Evolutionary conservation across 768 basidiomycete genomes (phyloP).

Genomic region (Kwoniella bestiolae): DNA sequence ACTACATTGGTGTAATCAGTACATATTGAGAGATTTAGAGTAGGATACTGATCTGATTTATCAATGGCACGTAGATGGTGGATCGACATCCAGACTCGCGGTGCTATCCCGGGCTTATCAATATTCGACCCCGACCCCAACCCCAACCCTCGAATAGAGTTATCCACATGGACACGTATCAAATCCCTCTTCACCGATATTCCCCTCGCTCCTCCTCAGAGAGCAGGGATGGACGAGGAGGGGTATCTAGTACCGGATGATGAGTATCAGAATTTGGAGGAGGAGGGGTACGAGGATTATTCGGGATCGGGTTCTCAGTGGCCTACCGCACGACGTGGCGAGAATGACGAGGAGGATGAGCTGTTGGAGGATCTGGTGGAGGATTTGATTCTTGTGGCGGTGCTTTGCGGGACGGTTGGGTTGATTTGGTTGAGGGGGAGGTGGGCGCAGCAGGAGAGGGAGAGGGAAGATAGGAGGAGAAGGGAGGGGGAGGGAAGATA

Average conservation of each 20-base stretch:
- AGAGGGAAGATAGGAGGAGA: constrained; percentile 60
- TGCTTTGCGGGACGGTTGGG: constrained; percentile 73
- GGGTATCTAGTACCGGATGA: background rate
- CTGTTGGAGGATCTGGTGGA: constrained; percentile 79
- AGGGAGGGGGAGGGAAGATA: constrained; percentile 18
- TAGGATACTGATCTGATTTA: too few species aligned
- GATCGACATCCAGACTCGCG: constrained; percentile 38
- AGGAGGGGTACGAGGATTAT: constrained; percentile 23
- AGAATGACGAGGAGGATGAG: constrained; percentile 62
- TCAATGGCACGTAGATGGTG: too few species aligned
- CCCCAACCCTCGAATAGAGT: background rate
- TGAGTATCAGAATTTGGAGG: constrained; percentile 1
- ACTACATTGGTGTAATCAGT: too few species aligned
- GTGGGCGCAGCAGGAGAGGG: constrained; percentile 72
- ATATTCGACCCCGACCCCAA: constrained; percentile 35
- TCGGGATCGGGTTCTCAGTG: constrained; percentile 4
- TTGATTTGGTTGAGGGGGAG: constrained; percentile 79
- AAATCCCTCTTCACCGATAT: constrained; percentile 31
- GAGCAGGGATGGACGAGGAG: background rate
- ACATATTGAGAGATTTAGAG: too few species aligned
- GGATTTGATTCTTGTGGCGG: constrained; percentile 73
- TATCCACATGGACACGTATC: constrained; percentile 35
- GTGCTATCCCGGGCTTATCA: constrained; percentile 38
- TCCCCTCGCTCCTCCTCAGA: background rate
- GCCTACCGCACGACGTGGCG: constrained; percentile 24